phyloP scores from a whole-genome alignment of 1,284 basidiomycete species.

The Ganoderma lucidum region DNA sequence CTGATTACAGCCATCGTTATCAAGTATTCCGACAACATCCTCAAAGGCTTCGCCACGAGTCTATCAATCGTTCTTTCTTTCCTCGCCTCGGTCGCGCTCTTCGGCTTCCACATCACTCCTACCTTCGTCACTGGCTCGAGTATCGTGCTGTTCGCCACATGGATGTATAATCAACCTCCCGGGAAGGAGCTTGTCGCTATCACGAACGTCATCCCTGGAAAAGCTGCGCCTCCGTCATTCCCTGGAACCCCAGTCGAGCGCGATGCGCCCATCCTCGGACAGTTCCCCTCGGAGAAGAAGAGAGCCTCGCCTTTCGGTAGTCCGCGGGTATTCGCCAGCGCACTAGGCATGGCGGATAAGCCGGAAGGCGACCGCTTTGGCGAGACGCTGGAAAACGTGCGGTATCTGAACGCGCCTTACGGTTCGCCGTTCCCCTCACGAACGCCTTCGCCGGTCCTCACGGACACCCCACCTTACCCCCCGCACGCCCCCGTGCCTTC shows the following conservation, averaged over 20 bases:
- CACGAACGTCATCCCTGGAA: conserved; percentile 49
- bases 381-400: conserved; percentile 59
- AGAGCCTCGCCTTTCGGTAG: conserved; percentile 60
- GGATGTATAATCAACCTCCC: conserved; percentile 84
- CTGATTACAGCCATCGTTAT: conserved; percentile 89
- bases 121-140: conserved; percentile 85
- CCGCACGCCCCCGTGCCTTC: conserved; percentile 26
- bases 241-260: conserved; percentile 59
- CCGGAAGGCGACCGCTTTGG: conserved; percentile 47
- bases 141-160: conserved; percentile 88
- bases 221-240: conserved; percentile 45
- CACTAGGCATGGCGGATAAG: conserved; percentile 50
- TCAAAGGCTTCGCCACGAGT: conserved; percentile 95
- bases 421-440: conserved; percentile 71
- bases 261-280: conserved; percentile 65
- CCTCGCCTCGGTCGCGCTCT: conserved; percentile 87
- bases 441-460: conserved; percentile 60
- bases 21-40: conserved; percentile 89
- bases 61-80: conserved; percentile 94
- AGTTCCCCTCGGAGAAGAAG: conserved; percentile 54
- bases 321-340: conserved; percentile 54
- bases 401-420: conserved; percentile 70
- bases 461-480: conserved; percentile 38
- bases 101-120: conserved; percentile 87
- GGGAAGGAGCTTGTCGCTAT: conserved; percentile 53